These are phyloP conservation scores for Ophiostoma sp. DNA, from an alignment of 2,329 filamentous ascomycete genomes.

Conservation along the genomic window DNA sequence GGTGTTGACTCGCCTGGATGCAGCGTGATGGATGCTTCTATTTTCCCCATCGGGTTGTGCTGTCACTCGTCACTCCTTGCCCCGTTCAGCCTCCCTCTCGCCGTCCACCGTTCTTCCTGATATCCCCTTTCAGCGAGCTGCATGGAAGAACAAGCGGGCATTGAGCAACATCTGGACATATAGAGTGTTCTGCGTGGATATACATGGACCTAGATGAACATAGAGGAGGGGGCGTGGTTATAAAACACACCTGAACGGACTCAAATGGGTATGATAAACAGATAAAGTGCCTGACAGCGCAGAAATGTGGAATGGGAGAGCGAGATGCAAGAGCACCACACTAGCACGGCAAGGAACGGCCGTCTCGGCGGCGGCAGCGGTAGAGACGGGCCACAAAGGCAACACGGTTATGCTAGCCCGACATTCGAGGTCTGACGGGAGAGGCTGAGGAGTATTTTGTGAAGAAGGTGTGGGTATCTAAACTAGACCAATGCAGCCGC, in stretches of 20 bases:
- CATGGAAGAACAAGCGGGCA: neutral
- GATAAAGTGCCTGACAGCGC: neutral
- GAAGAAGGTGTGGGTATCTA: neutral
- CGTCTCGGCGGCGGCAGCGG: neutral
- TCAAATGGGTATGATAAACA: neutral
- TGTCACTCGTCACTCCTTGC: neutral
- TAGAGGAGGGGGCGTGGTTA: too few relatives aligned
- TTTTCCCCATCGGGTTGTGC: neutral
- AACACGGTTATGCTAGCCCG: neutral
- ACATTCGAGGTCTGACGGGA: neutral
- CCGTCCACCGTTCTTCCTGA: neutral
- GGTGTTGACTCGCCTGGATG: too few relatives aligned
- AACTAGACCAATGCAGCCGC: neutral
- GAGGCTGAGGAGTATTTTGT: neutral
- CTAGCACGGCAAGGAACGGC: conserved; percentile 6
- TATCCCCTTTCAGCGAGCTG: conserved; percentile 1
- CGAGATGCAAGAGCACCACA: neutral
- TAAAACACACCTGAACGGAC: neutral
- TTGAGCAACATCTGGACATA: too few relatives aligned
- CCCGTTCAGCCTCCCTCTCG: conserved; percentile 4
- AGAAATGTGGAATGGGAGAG: neutral
- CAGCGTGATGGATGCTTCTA: neutral
- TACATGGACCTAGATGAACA: too few relatives aligned
- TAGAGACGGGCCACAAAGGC: neutral
- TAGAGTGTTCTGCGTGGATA: too few relatives aligned